phyloP scores from a whole-genome alignment of 148 eudicot species.

The Nepenthes gracilis region DNA sequence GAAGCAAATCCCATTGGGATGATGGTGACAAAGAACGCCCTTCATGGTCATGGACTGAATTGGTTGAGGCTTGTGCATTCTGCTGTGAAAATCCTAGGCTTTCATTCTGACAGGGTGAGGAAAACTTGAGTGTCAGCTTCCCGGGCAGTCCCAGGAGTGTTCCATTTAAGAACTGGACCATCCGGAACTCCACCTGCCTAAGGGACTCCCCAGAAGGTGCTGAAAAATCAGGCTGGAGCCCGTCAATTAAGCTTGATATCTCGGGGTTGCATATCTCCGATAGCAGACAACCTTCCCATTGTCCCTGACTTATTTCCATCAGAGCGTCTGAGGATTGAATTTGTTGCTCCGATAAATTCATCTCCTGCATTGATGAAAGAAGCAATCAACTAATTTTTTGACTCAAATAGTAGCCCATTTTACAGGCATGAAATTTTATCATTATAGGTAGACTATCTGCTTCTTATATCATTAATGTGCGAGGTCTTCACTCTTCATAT shows the following conservation, averaged over 20 bases:
- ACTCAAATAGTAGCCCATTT: too few species aligned
- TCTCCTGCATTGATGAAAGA: conserved; percentile 40
- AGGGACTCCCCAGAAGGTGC: conserved; percentile 95
- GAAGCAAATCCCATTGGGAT: conserved; percentile 65
- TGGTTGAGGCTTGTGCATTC: conserved; percentile 23
- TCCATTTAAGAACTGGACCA: conserved; percentile 74
- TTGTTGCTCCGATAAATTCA: conserved; percentile 59
- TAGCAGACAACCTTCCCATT: conserved; percentile 84
- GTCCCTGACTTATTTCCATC: conserved; percentile 80
- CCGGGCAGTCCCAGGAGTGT: conserved; percentile 57
- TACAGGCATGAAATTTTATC: too few species aligned
- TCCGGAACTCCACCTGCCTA: conserved; percentile 88
- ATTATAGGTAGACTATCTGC: too few species aligned
- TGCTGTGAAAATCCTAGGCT: conserved; percentile 37
- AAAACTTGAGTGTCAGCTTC: conserved; percentile 55
- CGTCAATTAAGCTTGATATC: conserved; percentile 39
- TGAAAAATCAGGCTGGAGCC: conserved; percentile 77
- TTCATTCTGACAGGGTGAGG: conserved; percentile 62
- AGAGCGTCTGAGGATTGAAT: conserved; percentile 70
- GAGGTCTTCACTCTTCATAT: too few species aligned
- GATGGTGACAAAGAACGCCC: conserved; percentile 31
- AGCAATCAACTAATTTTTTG: too few species aligned
- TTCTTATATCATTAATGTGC: too few species aligned
- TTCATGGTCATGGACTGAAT: conserved; percentile 34
- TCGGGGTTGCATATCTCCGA: conserved; percentile 76